A percentile compares a stretch with the other conserved stretches of the same genome.
Conservation (phyloP, 495 filamentous ascomycete genomes). For the Massariosphaeria phaeospora region DNA sequence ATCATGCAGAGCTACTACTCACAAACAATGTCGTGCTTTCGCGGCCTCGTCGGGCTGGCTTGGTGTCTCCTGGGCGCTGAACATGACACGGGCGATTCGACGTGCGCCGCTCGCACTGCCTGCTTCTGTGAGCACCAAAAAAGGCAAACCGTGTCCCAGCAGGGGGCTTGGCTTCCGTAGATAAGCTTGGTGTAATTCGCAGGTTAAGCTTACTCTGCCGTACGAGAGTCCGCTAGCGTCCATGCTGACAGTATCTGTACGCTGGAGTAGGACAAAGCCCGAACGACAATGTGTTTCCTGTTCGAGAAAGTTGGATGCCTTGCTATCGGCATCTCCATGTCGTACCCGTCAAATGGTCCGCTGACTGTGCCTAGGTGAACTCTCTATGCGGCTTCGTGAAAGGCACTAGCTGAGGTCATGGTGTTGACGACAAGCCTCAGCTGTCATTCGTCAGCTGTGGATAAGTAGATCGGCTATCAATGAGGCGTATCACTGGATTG, state of each 20-base stretch:
- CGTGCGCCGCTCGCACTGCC: not conserved
- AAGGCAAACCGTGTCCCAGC: not conserved
- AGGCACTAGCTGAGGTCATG: not conserved
- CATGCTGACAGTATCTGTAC: constrained; percentile 15
- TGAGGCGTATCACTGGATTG: constrained; percentile 10
- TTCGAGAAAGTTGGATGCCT: not conserved
- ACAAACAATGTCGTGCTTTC: not conserved
- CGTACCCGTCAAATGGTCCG: not conserved
- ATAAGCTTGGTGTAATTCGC: constrained; percentile 16
- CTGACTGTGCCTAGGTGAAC: not conserved
- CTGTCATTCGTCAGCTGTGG: no score
- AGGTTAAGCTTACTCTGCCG: constrained; percentile 32
- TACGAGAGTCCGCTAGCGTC: not conserved
- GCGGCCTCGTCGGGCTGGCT: not conserved
- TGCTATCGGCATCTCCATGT: not conserved
- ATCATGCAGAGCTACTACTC: not conserved
- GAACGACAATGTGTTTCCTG: not conserved
- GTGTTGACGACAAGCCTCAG: not conserved
- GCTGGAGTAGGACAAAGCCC: not conserved
- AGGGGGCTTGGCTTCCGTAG: constrained; percentile 10
- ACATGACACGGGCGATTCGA: not conserved
- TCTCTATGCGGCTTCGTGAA: not conserved
- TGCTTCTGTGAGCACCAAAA: not conserved
- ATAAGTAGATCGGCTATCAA: no score
- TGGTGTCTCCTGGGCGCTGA: constrained; percentile 18